Percentiles rank a stretch among this genome's conserved stretches.
Evolutionary conservation across 768 basidiomycete genomes (phyloP).

Genomic region (Psilocybe cyanescens): DNA sequence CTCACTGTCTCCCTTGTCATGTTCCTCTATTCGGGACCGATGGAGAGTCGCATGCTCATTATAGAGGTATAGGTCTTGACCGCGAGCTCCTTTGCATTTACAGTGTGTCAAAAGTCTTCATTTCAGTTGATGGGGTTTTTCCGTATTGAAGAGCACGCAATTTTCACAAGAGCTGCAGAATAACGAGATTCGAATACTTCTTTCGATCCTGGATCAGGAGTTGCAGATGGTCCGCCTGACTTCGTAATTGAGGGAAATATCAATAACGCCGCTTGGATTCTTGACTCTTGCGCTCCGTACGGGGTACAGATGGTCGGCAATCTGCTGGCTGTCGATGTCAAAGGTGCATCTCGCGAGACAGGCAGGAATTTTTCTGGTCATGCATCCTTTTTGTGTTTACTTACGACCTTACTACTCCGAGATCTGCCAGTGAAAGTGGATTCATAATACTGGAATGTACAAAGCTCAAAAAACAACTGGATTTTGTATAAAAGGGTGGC

Average conservation of each 20-base stretch:
- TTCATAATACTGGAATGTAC: background rate
- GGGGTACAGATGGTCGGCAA: background rate
- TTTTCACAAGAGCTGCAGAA: background rate
- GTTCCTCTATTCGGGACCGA: background rate
- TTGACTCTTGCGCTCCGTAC: background rate
- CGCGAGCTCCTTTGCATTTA: background rate
- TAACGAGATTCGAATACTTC: background rate
- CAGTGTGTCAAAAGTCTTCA: constrained; percentile 1
- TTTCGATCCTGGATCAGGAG: background rate
- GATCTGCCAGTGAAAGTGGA: background rate
- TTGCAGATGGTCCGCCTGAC: background rate
- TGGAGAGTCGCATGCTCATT: background rate
- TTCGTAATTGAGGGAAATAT: background rate
- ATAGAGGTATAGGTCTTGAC: background rate
- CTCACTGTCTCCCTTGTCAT: background rate
- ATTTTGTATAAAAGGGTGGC: background rate
- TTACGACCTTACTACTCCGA: background rate
- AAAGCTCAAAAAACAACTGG: background rate
- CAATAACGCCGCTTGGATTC: background rate
- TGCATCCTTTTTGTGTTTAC: background rate
- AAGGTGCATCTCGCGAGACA: background rate
- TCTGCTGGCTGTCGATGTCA: background rate
- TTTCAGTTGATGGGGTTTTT: background rate
- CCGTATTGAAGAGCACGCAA: background rate
- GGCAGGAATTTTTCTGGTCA: background rate